Conservation (phyloP, 306 rosid genomes). For the Chamaecrista fasciculata region DNA sequence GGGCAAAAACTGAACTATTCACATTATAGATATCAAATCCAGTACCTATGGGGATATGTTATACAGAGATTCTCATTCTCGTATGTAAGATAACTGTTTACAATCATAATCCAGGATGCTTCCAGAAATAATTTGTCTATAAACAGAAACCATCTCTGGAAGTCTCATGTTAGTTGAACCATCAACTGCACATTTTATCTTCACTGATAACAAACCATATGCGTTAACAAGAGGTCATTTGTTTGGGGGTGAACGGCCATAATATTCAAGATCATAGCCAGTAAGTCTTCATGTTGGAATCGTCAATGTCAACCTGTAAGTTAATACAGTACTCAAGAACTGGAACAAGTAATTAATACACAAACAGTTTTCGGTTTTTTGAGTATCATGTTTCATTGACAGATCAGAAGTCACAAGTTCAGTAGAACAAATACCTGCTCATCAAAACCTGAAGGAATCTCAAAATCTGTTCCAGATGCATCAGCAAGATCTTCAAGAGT, state of each 20-base stretch:
- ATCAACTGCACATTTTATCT: constrained; percentile 28
- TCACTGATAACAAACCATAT: neutral
- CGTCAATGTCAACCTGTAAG: constrained; percentile 57
- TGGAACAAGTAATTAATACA: constrained; percentile 15
- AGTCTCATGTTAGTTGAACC: constrained; percentile 43
- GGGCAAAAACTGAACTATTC: constrained; percentile 35
- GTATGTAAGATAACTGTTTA: constrained; percentile 27
- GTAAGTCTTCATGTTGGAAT: constrained; percentile 49
- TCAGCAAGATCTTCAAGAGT: constrained; percentile 56
- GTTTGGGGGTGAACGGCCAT: neutral
- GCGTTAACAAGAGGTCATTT: constrained; percentile 7
- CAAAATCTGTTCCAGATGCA: constrained; percentile 65
- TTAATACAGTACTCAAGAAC: constrained; percentile 5
- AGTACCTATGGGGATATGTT: constrained; percentile 17
- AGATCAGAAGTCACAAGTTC: neutral
- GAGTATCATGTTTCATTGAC: no score
- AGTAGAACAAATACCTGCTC: constrained; percentile 51
- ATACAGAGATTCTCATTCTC: constrained; percentile 21
- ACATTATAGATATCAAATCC: constrained; percentile 38
- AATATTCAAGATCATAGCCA: constrained; percentile 48
- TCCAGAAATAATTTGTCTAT: constrained; percentile 41
- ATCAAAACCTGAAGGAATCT: constrained; percentile 59
- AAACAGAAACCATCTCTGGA: constrained; percentile 46
- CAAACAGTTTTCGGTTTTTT: no score
- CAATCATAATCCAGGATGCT: constrained; percentile 35